Conservation (phyloP, 192 early-diverging fungal species). For the Coemansia sp. region DNA sequence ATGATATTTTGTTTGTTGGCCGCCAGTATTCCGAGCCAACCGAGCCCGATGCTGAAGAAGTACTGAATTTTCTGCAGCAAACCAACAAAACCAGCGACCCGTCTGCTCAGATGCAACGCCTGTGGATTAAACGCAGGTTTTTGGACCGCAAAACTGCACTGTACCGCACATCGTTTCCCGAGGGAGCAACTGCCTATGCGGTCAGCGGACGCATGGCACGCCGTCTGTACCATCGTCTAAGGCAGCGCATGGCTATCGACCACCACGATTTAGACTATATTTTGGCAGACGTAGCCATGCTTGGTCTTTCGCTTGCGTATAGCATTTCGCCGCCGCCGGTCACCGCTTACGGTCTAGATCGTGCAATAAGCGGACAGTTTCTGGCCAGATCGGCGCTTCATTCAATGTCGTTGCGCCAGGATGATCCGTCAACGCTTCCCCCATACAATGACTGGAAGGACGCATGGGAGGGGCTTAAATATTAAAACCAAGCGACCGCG, state of each 20-base stretch:
- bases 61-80: slow-evolving; percentile 3
- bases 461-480: slow-evolving; percentile 9
- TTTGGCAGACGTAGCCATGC: slow-evolving; percentile 25
- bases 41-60: slow-evolving; percentile 6
- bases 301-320: slow-evolving; percentile 12
- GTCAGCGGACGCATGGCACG: slow-evolving; percentile 15
- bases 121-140: slow-evolving; percentile 12
- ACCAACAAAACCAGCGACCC: background rate
- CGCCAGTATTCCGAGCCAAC: slow-evolving; percentile 11
- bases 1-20: slow-evolving; percentile 29
- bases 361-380: background rate
- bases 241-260: slow-evolving; percentile 9
- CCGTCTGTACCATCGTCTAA: slow-evolving; percentile 6
- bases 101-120: slow-evolving; percentile 9
- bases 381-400: slow-evolving; percentile 13
- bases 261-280: slow-evolving; percentile 21
- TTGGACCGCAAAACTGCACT: background rate
- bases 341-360: background rate
- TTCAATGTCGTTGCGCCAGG: slow-evolving; percentile 12
- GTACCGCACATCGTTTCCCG: slow-evolving; percentile 16
- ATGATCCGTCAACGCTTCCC: slow-evolving; percentile 15
- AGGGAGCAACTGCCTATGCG: slow-evolving; percentile 24
- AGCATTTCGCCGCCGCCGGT: slow-evolving; percentile 35
- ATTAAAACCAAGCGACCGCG: too few relatives aligned
- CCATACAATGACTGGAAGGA: slow-evolving; percentile 19